Percentiles rank a stretch among this genome's conserved stretches.
These are phyloP conservation scores for Diplosphaera chodatii DNA, from an alignment of 139 green algal genomes.

Conservation along the genomic window DNA sequence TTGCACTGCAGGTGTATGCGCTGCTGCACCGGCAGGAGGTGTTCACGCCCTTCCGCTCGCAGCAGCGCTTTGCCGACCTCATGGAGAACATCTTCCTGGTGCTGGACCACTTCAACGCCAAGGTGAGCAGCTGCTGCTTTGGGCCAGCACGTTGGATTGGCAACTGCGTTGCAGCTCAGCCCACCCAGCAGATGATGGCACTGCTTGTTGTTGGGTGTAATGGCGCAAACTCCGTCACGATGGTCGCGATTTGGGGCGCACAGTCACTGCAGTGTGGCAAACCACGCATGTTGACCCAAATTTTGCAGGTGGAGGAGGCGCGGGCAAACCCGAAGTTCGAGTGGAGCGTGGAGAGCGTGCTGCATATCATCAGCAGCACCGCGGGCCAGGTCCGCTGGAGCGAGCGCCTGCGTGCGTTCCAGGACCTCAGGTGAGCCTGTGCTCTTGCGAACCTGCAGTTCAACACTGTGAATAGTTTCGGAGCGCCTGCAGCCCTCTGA, in stretches of 20 bases:
- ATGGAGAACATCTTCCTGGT: conserved; percentile 60
- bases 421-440: conserved; percentile 48
- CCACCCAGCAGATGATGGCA: too few species aligned
- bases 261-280: too few species aligned
- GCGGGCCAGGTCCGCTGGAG: background rate
- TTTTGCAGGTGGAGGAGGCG: conserved; percentile 32
- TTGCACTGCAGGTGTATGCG: conserved; percentile 71
- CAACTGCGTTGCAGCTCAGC: too few species aligned
- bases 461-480: too few species aligned
- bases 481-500: too few species aligned
- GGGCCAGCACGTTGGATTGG: too few species aligned
- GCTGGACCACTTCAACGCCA: conserved; percentile 52
- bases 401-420: conserved; percentile 39
- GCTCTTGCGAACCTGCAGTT: too few species aligned
- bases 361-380: conserved; percentile 27
- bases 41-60: conserved; percentile 42
- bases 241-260: too few species aligned
- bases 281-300: too few species aligned
- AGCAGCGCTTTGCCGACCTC: conserved; percentile 58
- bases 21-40: conserved; percentile 72
- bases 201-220: too few species aligned
- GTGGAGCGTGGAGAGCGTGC: conserved; percentile 26
- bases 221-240: too few species aligned
- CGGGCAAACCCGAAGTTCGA: conserved; percentile 10
- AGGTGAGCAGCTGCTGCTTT: too few species aligned